Base-by-base conservation (phyloP, 2,329 filamentous ascomycete genomes). In the Ceratocystis cubensis region DNA sequence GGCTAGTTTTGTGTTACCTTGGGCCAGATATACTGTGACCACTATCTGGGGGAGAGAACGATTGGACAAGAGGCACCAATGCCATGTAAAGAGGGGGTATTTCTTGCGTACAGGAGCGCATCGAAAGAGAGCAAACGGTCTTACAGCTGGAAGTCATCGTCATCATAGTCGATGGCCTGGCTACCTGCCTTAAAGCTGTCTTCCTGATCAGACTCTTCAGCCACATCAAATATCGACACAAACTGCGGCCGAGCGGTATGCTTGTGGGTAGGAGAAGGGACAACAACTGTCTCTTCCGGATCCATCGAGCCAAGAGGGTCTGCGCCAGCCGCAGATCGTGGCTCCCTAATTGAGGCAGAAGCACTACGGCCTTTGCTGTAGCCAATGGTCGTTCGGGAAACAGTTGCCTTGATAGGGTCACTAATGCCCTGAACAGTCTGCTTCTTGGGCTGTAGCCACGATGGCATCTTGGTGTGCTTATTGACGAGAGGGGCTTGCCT, bases 331-430 rank as follows among this genome's bases (percentile, higher is more conserved):
- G 41, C 15, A 15, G 61, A 17, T n/a, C 50, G 48, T 3, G 33
- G 46, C 20, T 65, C 37, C 8, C 1, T 65, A 28, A 65, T 22
- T 41, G 66, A 33, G 65, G 48, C 56, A 1, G 79, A 80, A 3
- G 81, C 78, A 3, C 78, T 78, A 44, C 89, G 84, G 44, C 92
- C 91, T 74, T 88, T 90, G 66, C 84, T 89, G 73, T 96, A 96
- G 17, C 92, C 92, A 53, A 96, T 81, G 0, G 91, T 96, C 66
- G 85, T 92, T 69, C 86, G 84, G 1, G 91, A 96, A 5, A 85
- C 85, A 5, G 83, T 83, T 7, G 53, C 25, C 64, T 66, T 68
- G 64, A 66, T 50, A 46, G 67, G 65, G 61, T 68, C 65, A 59
- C 64, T 68, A 66, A 61, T 37, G 48, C 66, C 61, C 20, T 25